Evolutionary conservation across 257 asterid species (phyloP), one percentile per base, ranked within the genome.

Genomic region (Scutellaria baicalensis): DNA sequence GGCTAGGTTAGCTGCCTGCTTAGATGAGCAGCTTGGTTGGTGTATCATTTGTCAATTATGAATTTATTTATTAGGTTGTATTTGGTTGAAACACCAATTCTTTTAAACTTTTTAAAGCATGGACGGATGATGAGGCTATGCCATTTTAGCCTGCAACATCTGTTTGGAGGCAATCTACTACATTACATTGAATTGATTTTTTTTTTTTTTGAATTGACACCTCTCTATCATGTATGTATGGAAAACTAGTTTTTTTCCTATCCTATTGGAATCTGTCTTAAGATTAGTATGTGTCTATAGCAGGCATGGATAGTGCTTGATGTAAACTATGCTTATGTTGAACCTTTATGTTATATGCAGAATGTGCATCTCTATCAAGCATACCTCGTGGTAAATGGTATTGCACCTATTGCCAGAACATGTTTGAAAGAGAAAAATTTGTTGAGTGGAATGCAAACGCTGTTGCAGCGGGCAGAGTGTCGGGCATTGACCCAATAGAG

Each of bases 381-480:
- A 82, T 92, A 77, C 96, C 99, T 78, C 86, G 74, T 68, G 97
- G 95, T 74, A 94, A 89, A 83, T 94, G 97, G 99, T 92, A 81
- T 81, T 94, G 99, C 79, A 89, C 89, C 66, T 94, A 94, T 84
- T 94, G 99, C 84, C 88, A 89, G 62, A 91, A 79, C 84, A 85
- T 85, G 92, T 86, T 91, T 78, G 86, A 83, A 87, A 91, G 89
- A 83, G 98, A 92, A 82, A 89, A 71, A 69, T 84, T 75, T 69
- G 93, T 82, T 56, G 90, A 89, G 73, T 69, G 67, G 80, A 92
- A 92, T 80, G 91, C 86, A 66, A 92, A 94, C 83, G 96, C 95
- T 70, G 86, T 89, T 55, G 96, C 98, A 42, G 97, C 99, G 31
- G 99, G 98, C 71, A 88, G 98, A 76, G 84, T 89, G 31, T 74